Percentiles rank a stretch among this genome's conserved stretches.
Conservation (phyloP, 1,139 yeast species). For the Suhomyces kunorum region DNA sequence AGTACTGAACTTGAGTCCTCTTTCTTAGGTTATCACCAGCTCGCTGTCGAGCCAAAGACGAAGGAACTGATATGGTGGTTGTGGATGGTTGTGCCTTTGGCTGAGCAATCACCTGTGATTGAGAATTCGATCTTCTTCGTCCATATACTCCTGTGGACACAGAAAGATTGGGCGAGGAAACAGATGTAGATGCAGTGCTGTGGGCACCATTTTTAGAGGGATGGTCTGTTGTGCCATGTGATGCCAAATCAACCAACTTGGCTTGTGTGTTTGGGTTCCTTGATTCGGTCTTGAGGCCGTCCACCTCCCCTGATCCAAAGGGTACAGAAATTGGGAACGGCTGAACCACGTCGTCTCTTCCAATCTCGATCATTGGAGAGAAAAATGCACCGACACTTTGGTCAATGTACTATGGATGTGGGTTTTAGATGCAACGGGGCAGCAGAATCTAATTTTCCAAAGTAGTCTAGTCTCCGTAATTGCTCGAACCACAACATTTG, state of each 20-base stretch:
- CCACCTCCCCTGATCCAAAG: neutral
- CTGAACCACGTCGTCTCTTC: slow-evolving; percentile 10
- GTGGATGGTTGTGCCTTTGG: slow-evolving; percentile 14
- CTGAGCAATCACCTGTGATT: slow-evolving; percentile 31
- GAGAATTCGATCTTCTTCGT: slow-evolving; percentile 43
- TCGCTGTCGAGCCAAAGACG: slow-evolving; percentile 15
- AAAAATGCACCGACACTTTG: neutral
- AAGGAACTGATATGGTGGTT: slow-evolving; percentile 13
- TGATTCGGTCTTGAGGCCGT: neutral
- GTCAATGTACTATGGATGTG: neutral
- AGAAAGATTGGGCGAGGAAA: neutral
- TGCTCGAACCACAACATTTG: slow-evolving; percentile 6
- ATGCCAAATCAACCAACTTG: neutral
- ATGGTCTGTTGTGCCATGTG: neutral
- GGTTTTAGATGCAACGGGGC: neutral
- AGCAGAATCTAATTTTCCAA: no score
- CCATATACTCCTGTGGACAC: slow-evolving; percentile 11
- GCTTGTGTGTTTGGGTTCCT: neutral
- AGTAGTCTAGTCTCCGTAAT: slow-evolving; percentile 1
- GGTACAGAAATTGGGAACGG: slow-evolving; percentile 11
- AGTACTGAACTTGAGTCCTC: slow-evolving; percentile 43
- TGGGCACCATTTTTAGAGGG: neutral
- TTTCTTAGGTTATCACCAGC: slow-evolving; percentile 23
- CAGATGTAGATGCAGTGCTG: neutral
- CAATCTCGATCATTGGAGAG: slow-evolving; percentile 8